A percentile compares a stretch with the other conserved stretches of the same genome.
These are phyloP conservation scores for Paramecium biaurelia DNA, from an alignment of 73 alveolate species.

Conservation along the genomic window DNA sequence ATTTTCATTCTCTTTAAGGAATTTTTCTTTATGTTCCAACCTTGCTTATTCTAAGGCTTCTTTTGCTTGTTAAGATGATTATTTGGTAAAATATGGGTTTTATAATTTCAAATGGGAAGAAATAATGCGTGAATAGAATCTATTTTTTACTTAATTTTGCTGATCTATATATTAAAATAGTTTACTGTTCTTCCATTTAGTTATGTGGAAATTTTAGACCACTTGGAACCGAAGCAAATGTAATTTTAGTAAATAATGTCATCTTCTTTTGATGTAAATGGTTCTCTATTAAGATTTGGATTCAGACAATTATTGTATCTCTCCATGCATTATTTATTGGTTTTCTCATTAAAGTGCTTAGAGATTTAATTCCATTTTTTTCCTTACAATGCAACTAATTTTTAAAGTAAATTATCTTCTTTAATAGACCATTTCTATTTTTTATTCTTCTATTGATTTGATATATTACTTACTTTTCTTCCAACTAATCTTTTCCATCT, in stretches of 20 bases:
- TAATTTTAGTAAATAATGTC: neutral
- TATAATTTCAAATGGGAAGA: neutral
- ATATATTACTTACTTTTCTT: neutral
- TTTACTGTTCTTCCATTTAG: conserved; percentile 36
- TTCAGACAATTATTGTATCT: neutral
- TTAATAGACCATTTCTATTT: neutral
- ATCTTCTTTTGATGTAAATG: neutral
- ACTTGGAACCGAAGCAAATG: neutral
- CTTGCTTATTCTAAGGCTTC: neutral
- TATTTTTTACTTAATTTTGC: conserved; percentile 51
- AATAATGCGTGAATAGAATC: conserved; percentile 30
- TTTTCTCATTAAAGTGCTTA: neutral
- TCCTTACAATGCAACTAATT: neutral
- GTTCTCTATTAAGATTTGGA: neutral
- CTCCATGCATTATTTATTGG: neutral
- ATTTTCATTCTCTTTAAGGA: neutral
- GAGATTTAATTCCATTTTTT: neutral
- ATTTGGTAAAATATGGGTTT: neutral
- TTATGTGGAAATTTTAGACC: neutral
- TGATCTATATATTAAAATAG: neutral
- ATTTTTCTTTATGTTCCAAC: neutral
- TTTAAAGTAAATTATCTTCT: neutral
- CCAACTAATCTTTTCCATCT: neutral
- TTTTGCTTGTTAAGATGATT: neutral
- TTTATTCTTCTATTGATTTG: neutral